These are phyloP conservation scores for Leccinum aurantiacum DNA, from an alignment of 768 basidiomycete species.

Conservation along the genomic window DNA sequence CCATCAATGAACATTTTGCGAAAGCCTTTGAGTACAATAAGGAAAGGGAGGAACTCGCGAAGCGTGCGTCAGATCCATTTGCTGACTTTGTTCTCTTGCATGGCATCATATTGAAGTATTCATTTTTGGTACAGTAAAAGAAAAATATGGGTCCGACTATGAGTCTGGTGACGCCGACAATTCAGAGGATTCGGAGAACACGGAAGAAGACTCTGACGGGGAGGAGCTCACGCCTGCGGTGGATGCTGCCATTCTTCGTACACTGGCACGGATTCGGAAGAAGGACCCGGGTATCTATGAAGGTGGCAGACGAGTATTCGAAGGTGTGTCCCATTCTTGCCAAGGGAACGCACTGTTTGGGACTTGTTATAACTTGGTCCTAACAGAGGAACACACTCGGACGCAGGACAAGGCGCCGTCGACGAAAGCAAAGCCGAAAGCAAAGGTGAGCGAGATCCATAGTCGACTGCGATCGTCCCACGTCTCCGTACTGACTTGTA, in stretches of 20 bases:
- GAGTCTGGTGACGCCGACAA: slow-evolving; percentile 29
- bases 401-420: slow-evolving; percentile 30
- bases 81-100: not conserved
- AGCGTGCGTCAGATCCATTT: slow-evolving; percentile 48
- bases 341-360: not conserved
- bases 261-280: slow-evolving; percentile 78
- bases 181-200: slow-evolving; percentile 63
- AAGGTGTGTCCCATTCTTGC: slow-evolving; percentile 51
- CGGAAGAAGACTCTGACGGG: slow-evolving; percentile 92
- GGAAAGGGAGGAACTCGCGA: slow-evolving; percentile 80
- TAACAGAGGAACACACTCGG: slow-evolving; percentile 63
- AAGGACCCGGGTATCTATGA: slow-evolving; percentile 88
- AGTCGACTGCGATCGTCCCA: not conserved
- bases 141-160: slow-evolving; percentile 80
- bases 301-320: slow-evolving; percentile 65
- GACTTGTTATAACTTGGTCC: not conserved
- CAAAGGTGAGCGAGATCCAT: slow-evolving; percentile 44
- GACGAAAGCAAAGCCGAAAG: slow-evolving; percentile 37
- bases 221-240: slow-evolving; percentile 92
- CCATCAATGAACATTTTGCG: slow-evolving; percentile 74
- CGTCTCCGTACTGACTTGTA: slow-evolving; percentile 1
- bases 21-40: slow-evolving; percentile 83
- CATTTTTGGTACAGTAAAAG: slow-evolving; percentile 56
- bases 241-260: slow-evolving; percentile 92
- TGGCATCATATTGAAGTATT: not conserved